These are phyloP conservation scores for Dendrobium officinale DNA, from an alignment of 106 monocot genomes.

Conservation along the genomic window DNA sequence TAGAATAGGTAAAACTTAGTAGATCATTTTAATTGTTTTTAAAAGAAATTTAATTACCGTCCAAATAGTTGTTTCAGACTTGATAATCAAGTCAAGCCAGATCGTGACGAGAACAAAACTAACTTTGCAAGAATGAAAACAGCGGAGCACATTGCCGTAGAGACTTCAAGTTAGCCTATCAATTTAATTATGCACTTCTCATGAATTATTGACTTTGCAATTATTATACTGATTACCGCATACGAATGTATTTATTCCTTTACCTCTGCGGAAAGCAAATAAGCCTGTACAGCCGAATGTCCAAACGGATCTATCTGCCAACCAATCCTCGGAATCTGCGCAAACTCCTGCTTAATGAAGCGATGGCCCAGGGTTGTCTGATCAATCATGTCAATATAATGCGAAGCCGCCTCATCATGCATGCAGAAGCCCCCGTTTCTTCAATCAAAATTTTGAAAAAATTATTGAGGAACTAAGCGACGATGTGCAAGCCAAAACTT, in stretches of 20 bases:
- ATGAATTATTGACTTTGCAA: not conserved
- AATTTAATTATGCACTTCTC: no score
- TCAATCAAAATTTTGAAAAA: constrained; percentile 9
- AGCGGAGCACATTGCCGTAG: not conserved
- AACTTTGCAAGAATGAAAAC: no score
- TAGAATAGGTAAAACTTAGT: no score
- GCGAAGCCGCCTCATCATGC: constrained; percentile 91
- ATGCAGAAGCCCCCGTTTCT: constrained; percentile 99
- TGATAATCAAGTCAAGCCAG: no score
- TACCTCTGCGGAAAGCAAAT: constrained; percentile 88
- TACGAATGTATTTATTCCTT: not conserved
- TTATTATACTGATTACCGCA: not conserved
- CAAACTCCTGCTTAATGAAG: constrained; percentile 81
- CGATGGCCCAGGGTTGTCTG: constrained; percentile 95
- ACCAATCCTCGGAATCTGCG: constrained; percentile 71
- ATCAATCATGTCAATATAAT: constrained; percentile 99
- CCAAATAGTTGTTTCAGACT: no score
- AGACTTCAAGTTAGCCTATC: not conserved
- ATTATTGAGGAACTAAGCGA: no score
- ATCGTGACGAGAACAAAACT: no score
- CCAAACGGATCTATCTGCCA: constrained; percentile 99
- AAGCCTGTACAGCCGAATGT: constrained; percentile 95
- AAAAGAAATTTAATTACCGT: no score
- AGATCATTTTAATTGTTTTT: no score
- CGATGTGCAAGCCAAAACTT: no score